Percentiles rank a stretch among this genome's conserved stretches.
These are phyloP conservation scores for Verticillium klebahnii DNA, from an alignment of 2,329 filamentous ascomycete species.

Conservation along the genomic window DNA sequence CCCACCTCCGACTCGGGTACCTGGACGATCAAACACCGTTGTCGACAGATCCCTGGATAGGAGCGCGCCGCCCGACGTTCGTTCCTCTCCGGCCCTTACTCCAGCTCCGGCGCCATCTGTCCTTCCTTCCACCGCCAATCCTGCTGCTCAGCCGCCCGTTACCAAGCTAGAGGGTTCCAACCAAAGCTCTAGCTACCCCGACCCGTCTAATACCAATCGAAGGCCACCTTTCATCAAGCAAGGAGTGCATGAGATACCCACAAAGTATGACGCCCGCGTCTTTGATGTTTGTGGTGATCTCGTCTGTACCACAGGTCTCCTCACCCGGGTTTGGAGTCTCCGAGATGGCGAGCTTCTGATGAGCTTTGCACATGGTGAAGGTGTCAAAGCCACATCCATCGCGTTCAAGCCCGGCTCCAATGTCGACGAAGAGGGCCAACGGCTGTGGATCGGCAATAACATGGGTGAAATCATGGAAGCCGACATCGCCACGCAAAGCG, in stretches of 20 bases:
- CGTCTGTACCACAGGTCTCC: conserved; percentile 79
- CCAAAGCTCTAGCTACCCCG: conserved; percentile 66
- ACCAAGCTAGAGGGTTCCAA: conserved; percentile 13
- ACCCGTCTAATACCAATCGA: conserved; percentile 78
- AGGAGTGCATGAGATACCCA: conserved; percentile 70
- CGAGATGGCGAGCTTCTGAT: conserved; percentile 76
- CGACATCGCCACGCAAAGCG: conserved; percentile 69
- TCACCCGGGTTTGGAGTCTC: conserved; percentile 86
- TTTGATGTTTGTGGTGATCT: conserved; percentile 86
- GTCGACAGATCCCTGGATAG: conserved; percentile 40
- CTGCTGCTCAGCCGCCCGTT: conserved; percentile 9
- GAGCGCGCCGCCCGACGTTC: conserved; percentile 28
- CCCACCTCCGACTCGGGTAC: conserved; percentile 17
- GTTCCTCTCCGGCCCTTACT: conserved; percentile 12
- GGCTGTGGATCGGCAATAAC: conserved; percentile 87
- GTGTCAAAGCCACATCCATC: conserved; percentile 73
- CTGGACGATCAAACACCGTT: conserved; percentile 25
- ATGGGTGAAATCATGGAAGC: conserved; percentile 85
- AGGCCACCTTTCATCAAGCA: conserved; percentile 71
- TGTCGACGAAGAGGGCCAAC: conserved; percentile 73
- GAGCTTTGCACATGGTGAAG: conserved; percentile 80
- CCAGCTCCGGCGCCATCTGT: conserved; percentile 5
- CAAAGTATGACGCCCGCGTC: conserved; percentile 80
- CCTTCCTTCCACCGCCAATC: conserved; percentile 11
- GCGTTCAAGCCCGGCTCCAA: conserved; percentile 79